phyloP scores from a whole-genome alignment of 2,329 filamentous ascomycete species.

The Cordyceps pruinosa region DNA sequence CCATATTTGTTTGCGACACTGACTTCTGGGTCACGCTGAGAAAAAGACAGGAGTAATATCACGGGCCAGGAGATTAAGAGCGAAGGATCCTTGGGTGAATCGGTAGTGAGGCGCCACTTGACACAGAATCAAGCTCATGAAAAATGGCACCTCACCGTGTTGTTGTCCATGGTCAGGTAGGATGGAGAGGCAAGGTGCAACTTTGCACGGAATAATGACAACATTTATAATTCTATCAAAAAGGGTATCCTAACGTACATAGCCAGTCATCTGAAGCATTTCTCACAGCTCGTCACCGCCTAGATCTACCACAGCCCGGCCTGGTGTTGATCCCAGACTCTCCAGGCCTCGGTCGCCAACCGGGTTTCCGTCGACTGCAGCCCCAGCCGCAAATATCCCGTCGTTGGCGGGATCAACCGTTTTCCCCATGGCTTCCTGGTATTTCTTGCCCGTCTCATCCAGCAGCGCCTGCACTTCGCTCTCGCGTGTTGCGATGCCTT shows the following conservation, averaged over 20 bases:
- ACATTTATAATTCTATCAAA: neutral
- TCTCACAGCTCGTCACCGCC: neutral
- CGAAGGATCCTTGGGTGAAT: neutral
- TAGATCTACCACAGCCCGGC: slow-evolving; percentile 10
- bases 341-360: slow-evolving; percentile 29
- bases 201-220: too few species aligned
- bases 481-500: slow-evolving; percentile 61
- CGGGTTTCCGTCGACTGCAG: slow-evolving; percentile 21
- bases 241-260: neutral
- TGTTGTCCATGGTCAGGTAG: too few species aligned
- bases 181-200: too few species aligned
- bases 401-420: slow-evolving; percentile 11
- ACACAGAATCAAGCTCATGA: too few species aligned
- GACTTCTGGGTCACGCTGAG: slow-evolving; percentile 30
- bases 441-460: slow-evolving; percentile 68
- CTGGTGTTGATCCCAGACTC: slow-evolving; percentile 27
- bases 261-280: neutral
- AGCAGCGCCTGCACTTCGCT: slow-evolving; percentile 73
- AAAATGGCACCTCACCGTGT: too few species aligned
- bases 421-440: slow-evolving; percentile 38
- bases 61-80: neutral
- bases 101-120: too few species aligned
- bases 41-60: slow-evolving; percentile 8
- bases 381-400: neutral
- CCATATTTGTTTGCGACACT: slow-evolving; percentile 28